These are phyloP conservation scores for Auriscalpium microsporum DNA, from an alignment of 768 basidiomycete species.

Conservation along the genomic window DNA sequence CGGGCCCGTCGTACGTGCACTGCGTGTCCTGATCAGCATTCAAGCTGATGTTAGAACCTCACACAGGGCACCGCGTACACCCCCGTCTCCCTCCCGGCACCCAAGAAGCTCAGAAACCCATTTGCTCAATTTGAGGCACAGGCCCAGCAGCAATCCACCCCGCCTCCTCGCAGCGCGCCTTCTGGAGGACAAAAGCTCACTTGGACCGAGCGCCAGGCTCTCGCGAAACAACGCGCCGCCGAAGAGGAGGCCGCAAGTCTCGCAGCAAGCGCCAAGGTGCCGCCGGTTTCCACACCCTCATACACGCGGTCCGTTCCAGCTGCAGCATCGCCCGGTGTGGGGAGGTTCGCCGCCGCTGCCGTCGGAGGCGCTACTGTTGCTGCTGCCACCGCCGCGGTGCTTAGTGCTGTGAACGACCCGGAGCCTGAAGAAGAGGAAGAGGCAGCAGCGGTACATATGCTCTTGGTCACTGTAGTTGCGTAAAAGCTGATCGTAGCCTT, in stretches of 20 bases:
- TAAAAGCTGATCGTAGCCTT: not conserved
- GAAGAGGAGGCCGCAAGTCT: slow-evolving; percentile 68
- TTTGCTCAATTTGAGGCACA: slow-evolving; percentile 58
- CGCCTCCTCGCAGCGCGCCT: slow-evolving; percentile 19
- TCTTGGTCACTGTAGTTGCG: not conserved
- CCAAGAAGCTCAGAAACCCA: slow-evolving; percentile 82
- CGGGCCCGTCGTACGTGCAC: slow-evolving; percentile 43
- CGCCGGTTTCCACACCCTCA: slow-evolving; percentile 17
- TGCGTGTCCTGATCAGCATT: no score
- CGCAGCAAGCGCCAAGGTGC: slow-evolving; percentile 39
- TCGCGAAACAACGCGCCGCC: slow-evolving; percentile 79
- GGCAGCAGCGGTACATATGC: slow-evolving; percentile 2
- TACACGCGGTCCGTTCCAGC: slow-evolving; percentile 10
- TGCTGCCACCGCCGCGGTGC: not conserved
- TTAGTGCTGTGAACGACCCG: not conserved
- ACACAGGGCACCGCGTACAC: slow-evolving; percentile 71
- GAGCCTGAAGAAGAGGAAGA: slow-evolving; percentile 7
- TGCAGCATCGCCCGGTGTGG: not conserved
- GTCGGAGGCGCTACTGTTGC: slow-evolving; percentile 13
- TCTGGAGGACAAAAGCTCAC: slow-evolving; percentile 63
- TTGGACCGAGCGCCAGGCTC: slow-evolving; percentile 88
- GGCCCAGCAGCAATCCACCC: slow-evolving; percentile 21
- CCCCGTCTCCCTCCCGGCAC: slow-evolving; percentile 76
- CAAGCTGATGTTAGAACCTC: not conserved
- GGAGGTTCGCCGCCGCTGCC: slow-evolving; percentile 30